Percentiles rank a stretch among this genome's conserved stretches.
These are phyloP conservation scores for Porodaedalea pini DNA, from an alignment of 1,284 basidiomycete species.

Conservation along the genomic window DNA sequence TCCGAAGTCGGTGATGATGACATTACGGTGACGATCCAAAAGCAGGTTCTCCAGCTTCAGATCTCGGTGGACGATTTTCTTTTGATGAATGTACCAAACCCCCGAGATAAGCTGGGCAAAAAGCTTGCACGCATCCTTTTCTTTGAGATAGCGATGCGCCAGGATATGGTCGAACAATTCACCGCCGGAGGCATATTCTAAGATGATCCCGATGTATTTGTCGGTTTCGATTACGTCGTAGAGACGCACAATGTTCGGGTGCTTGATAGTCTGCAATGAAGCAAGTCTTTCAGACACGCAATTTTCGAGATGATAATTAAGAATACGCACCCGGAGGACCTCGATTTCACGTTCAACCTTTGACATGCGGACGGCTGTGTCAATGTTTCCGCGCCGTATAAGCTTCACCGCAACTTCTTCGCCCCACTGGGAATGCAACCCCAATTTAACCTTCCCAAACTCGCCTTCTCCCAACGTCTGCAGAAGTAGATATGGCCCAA, in stretches of 20 bases:
- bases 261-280: constrained; percentile 75
- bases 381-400: constrained; percentile 91
- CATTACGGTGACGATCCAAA: constrained; percentile 94
- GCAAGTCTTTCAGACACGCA: not conserved
- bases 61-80: constrained; percentile 99
- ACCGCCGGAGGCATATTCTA: constrained; percentile 97
- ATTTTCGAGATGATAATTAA: not conserved
- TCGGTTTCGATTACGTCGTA: constrained; percentile 99
- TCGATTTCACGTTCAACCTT: constrained; percentile 99
- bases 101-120: constrained; percentile 99
- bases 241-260: constrained; percentile 97
- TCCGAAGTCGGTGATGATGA: constrained; percentile 99
- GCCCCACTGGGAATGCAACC: constrained; percentile 90
- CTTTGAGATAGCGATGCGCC: constrained; percentile 94
- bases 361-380: constrained; percentile 81
- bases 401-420: constrained; percentile 99
- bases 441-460: constrained; percentile 99
- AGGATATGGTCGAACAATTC: constrained; percentile 99
- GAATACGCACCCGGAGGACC: constrained; percentile 76
- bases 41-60: constrained; percentile 98
- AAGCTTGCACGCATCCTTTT: constrained; percentile 92
- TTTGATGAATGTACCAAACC: constrained; percentile 98
- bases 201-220: constrained; percentile 99
- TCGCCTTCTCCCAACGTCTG: constrained; percentile 98
- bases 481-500: constrained; percentile 91